Evolutionary conservation across 2,329 filamentous ascomycete species (phyloP), one percentile per base, ranked within the genome.

Genomic region (Alternaria novae-zelandiae): DNA sequence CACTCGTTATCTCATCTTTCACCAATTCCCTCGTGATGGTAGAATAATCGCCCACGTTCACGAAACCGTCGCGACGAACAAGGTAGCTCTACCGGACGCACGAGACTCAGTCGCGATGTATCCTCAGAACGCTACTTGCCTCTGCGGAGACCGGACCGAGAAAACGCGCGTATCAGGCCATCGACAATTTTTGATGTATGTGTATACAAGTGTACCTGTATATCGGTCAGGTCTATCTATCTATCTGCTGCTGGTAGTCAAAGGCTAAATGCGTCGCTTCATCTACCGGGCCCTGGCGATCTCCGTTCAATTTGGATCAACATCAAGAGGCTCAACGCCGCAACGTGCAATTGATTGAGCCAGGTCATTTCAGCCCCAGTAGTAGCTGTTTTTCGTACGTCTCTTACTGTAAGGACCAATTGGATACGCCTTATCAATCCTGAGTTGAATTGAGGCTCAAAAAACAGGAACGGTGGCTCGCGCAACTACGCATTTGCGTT

Each of bases 181-280:
- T n/a, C 3, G 3, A 11, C 1, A 2, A 21, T 5, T 2, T 17
- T 15, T 4, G 5, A 17, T 20, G 46, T 51, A 25, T 6, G 20
- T 28, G 13, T 17, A 36, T 68, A 57, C 55, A 49, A 26, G 53
- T 60, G 49, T 61, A 53, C 36, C 28, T 30, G 26, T 58, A 30
- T 54, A 7, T 1, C 1, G 7, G 32, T 15, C 21, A 21, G 21
- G 21, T 21, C 21, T 21, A 21, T 17, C 63, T 54, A 67, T 67
- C n/a, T 67, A 67, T 68, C 25, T 57, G 44, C 47, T 54, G 61
- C 67, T 64, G 60, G 65, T 57, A 26, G 67, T 65, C 65, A 63
- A 59, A 68, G 73, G 71, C 64, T 76, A 75, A 75, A 74, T 61
- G 41, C 57, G 17, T 55, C 32, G 61, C 32, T 68, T 64, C 65